These are phyloP conservation scores for Lolium perenne DNA, from an alignment of 176 grass and related monocot species.

Conservation along the genomic window DNA sequence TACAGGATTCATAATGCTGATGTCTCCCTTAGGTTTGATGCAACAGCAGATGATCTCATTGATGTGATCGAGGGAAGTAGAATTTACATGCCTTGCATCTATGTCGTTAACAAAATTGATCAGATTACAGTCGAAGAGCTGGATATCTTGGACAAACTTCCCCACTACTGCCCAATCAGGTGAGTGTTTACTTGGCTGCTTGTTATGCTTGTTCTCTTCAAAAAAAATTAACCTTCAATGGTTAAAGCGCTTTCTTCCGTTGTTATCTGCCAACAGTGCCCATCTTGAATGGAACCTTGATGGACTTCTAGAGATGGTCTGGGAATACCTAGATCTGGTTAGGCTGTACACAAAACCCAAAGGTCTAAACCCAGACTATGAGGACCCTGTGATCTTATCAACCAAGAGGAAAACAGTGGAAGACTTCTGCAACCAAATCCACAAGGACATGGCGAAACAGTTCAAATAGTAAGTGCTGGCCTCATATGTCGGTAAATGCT, in stretches of 20 bases:
- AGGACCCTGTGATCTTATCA: slow-evolving; percentile 92
- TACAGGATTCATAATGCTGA: slow-evolving; percentile 99
- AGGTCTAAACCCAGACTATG: slow-evolving; percentile 92
- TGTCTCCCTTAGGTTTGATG: slow-evolving; percentile 86
- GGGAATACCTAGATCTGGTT: slow-evolving; percentile 95
- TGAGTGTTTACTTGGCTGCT: slow-evolving; percentile 37
- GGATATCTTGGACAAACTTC: slow-evolving; percentile 96
- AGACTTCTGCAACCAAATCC: slow-evolving; percentile 90
- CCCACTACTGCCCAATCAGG: slow-evolving; percentile 98
- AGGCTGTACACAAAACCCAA: slow-evolving; percentile 97
- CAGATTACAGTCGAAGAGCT: slow-evolving; percentile 97
- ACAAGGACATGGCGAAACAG: slow-evolving; percentile 96
- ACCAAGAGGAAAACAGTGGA: slow-evolving; percentile 87
- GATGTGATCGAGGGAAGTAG: slow-evolving; percentile 97
- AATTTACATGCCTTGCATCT: slow-evolving; percentile 96
- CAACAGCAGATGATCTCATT: slow-evolving; percentile 96
- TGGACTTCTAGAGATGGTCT: slow-evolving; percentile 83
- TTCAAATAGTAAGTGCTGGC: slow-evolving; percentile 84
- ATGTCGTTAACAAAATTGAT: slow-evolving; percentile 95
- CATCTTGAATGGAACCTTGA: slow-evolving; percentile 96
- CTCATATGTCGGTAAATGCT: not conserved
- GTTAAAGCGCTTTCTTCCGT: not conserved
- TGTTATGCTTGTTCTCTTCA: not conserved
- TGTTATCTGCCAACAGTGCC: slow-evolving; percentile 52
- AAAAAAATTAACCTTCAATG: not conserved